A percentile compares a stretch with the other conserved stretches of the same genome.
These are phyloP conservation scores for Prunus yedoensis DNA, from an alignment of 331 rosid genomes.

Conservation along the genomic window DNA sequence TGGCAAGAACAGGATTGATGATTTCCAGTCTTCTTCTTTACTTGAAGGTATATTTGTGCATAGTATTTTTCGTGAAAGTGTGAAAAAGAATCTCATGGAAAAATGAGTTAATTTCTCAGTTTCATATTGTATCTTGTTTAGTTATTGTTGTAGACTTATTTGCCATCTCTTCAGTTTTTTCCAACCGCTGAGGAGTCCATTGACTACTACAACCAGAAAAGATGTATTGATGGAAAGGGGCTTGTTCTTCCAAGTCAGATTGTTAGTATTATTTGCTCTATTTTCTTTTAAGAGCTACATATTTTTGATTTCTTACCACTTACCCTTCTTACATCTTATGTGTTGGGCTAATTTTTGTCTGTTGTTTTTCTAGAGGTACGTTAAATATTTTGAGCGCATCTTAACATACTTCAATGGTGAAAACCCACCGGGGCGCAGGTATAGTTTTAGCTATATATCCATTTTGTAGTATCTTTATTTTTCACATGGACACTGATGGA, in stretches of 20 bases:
- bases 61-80: slow-evolving; percentile 14
- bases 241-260: slow-evolving; percentile 97
- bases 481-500: slow-evolving; percentile 16
- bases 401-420: slow-evolving; percentile 89
- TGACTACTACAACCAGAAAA: slow-evolving; percentile 92
- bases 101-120: not conserved
- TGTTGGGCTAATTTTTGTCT: slow-evolving; percentile 18
- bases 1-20: slow-evolving; percentile 99
- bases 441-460: slow-evolving; percentile 25
- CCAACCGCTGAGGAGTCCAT: slow-evolving; percentile 99
- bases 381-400: slow-evolving; percentile 88
- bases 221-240: slow-evolving; percentile 95
- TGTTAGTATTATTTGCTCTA: slow-evolving; percentile 54
- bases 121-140: slow-evolving; percentile 5
- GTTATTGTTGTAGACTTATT: slow-evolving; percentile 15
- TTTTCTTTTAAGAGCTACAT: slow-evolving; percentile 15
- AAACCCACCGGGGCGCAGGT: slow-evolving; percentile 94
- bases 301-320: slow-evolving; percentile 19
- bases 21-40: slow-evolving; percentile 92
- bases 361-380: slow-evolving; percentile 65
- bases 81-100: slow-evolving; percentile 15
- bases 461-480: not conserved
- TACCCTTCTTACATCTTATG: not conserved
- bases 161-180: slow-evolving; percentile 67
- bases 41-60: slow-evolving; percentile 60